These are phyloP conservation scores for Candida qinlingensis DNA, from an alignment of 805 yeast genomes.

Conservation along the genomic window DNA sequence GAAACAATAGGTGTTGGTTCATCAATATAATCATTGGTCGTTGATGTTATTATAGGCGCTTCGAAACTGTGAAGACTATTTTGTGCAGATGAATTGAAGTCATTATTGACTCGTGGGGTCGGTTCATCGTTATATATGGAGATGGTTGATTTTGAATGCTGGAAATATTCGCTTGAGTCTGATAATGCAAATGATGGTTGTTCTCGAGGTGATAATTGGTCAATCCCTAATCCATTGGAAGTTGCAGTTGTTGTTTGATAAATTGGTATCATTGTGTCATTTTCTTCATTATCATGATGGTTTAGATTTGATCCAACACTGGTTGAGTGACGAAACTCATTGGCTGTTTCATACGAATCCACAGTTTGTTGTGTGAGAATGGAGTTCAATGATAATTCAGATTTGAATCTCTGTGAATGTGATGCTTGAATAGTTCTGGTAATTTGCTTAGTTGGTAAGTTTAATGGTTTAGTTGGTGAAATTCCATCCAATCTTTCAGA, in stretches of 20 bases:
- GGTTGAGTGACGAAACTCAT: conserved; percentile 6
- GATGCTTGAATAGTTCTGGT: background rate
- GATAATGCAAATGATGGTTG: background rate
- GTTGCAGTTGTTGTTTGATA: background rate
- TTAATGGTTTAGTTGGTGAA: conserved; percentile 25
- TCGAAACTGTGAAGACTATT: background rate
- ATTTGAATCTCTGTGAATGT: background rate
- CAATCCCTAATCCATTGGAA: conserved; percentile 14
- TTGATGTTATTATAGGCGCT: background rate
- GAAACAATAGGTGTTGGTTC: conserved; percentile 4
- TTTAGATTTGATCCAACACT: background rate
- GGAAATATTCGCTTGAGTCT: background rate
- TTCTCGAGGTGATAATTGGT: conserved; percentile 8
- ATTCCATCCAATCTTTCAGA: conserved; percentile 11
- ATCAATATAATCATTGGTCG: background rate
- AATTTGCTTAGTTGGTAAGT: conserved; percentile 1
- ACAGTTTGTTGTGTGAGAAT: conserved; percentile 10
- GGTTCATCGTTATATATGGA: conserved; percentile 18
- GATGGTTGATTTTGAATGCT: conserved; percentile 6
- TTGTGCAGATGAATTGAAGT: background rate
- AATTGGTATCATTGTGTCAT: background rate
- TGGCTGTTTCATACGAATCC: conserved; percentile 21
- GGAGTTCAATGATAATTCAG: conserved; percentile 13
- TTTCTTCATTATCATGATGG: background rate
- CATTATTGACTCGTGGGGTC: conserved; percentile 17